These are phyloP conservation scores for Lipomyces sp. DNA, from an alignment of 805 yeast genomes.

Conservation along the genomic window DNA sequence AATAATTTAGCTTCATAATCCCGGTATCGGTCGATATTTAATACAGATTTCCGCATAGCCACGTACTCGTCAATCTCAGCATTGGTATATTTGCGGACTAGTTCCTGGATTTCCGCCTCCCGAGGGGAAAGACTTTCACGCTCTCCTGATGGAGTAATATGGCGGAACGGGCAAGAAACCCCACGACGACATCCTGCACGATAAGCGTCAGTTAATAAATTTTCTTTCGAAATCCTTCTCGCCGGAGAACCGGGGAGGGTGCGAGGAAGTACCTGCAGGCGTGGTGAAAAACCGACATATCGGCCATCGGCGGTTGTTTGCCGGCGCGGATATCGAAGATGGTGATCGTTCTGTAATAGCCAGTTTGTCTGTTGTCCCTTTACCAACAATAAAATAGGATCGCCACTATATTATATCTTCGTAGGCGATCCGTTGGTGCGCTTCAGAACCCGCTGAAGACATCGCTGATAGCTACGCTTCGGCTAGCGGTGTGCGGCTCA, in stretches of 20 bases:
- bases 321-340: constrained; percentile 2
- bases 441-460: too few relatives aligned
- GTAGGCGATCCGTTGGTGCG: neutral
- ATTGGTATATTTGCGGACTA: constrained; percentile 13
- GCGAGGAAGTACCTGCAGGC: constrained; percentile 13
- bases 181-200: constrained; percentile 32
- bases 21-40: too few relatives aligned
- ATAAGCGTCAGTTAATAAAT: constrained; percentile 41
- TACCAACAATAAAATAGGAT: neutral
- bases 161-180: constrained; percentile 20
- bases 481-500: neutral
- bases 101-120: constrained; percentile 15
- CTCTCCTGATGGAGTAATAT: constrained; percentile 1
- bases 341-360: neutral
- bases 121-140: neutral
- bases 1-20: neutral
- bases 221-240: too few relatives aligned
- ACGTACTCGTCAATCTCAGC: constrained; percentile 26
- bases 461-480: too few relatives aligned
- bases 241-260: neutral
- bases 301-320: constrained; percentile 10
- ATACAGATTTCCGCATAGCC: neutral
- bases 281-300: constrained; percentile 20
- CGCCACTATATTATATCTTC: neutral
- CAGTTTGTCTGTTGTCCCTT: constrained; percentile 6